phyloP scores from a whole-genome alignment of 305 asterid species.

The Andrographis paniculata region DNA sequence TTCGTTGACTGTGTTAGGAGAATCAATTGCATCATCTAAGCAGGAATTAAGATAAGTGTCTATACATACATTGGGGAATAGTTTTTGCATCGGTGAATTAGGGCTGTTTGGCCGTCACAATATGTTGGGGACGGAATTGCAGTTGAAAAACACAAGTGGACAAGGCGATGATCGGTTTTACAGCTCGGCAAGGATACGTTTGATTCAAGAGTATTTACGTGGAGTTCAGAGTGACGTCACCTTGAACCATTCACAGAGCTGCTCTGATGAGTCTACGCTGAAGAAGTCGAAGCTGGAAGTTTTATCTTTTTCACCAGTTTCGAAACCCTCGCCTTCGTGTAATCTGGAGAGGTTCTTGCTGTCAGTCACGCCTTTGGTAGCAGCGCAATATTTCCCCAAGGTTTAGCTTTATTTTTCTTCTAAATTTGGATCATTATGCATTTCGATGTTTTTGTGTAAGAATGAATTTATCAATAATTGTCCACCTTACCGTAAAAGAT shows the following conservation, averaged over 20 bases:
- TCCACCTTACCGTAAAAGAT: too few relatives aligned
- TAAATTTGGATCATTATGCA: background rate
- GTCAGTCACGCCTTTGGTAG: conserved; percentile 71
- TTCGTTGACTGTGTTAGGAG: too few relatives aligned
- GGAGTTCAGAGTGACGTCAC: conserved; percentile 63
- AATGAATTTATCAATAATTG: too few relatives aligned
- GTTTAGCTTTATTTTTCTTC: conserved; percentile 33
- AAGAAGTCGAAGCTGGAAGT: conserved; percentile 27
- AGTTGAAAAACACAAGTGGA: conserved; percentile 70
- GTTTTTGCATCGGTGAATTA: too few relatives aligned
- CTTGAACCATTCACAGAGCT: conserved; percentile 24
- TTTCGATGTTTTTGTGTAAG: conserved; percentile 2
- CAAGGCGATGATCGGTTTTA: conserved; percentile 78
- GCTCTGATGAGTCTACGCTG: conserved; percentile 29
- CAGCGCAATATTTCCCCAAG: conserved; percentile 72
- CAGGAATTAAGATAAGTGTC: too few relatives aligned
- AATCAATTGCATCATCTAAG: too few relatives aligned
- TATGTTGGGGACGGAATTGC: conserved; percentile 90
- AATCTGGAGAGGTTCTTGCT: conserved; percentile 73
- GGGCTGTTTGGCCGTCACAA: too few relatives aligned
- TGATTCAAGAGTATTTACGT: conserved; percentile 46
- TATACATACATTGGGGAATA: too few relatives aligned
- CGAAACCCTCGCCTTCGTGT: conserved; percentile 39
- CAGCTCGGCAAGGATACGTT: conserved; percentile 63
- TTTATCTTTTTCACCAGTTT: conserved; percentile 21